Percentiles rank a stretch among this genome's conserved stretches.
These are phyloP conservation scores for Beauveria australis DNA, from an alignment of 2,329 filamentous ascomycete species.

Conservation along the genomic window DNA sequence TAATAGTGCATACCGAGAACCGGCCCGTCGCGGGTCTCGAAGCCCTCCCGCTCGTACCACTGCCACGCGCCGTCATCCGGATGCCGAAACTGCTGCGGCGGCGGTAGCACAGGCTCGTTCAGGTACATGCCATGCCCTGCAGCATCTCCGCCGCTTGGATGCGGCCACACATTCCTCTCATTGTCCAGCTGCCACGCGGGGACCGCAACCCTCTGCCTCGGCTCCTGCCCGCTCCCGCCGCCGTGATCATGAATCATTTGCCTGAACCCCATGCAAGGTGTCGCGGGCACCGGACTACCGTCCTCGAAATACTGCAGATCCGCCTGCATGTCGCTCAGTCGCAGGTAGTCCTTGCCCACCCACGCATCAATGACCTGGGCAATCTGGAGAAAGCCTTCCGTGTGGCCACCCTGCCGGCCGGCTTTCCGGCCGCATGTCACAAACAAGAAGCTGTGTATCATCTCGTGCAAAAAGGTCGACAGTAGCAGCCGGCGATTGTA, in stretches of 20 bases:
- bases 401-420: constrained; percentile 49
- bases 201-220: background rate
- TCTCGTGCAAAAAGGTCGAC: constrained; percentile 57
- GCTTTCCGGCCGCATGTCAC: constrained; percentile 53
- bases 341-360: constrained; percentile 47
- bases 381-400: constrained; percentile 49
- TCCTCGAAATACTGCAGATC: constrained; percentile 47
- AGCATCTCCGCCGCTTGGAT: background rate
- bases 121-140: background rate
- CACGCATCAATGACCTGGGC: constrained; percentile 53
- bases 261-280: constrained; percentile 2
- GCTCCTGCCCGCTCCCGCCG: background rate
- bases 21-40: constrained; percentile 18
- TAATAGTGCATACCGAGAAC: constrained; percentile 5
- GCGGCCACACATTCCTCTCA: constrained; percentile 10
- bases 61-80: constrained; percentile 23
- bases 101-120: constrained; percentile 2
- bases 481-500: constrained; percentile 56
- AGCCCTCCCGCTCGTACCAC: constrained; percentile 27
- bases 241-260: background rate
- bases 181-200: constrained; percentile 12
- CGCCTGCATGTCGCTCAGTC: constrained; percentile 52
- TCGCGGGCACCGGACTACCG: background rate
- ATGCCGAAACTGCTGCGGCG: constrained; percentile 6
- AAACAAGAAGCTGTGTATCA: constrained; percentile 60